phyloP scores from a whole-genome alignment of 805 yeast genomes.

The Starmerella potacharoeniae region DNA sequence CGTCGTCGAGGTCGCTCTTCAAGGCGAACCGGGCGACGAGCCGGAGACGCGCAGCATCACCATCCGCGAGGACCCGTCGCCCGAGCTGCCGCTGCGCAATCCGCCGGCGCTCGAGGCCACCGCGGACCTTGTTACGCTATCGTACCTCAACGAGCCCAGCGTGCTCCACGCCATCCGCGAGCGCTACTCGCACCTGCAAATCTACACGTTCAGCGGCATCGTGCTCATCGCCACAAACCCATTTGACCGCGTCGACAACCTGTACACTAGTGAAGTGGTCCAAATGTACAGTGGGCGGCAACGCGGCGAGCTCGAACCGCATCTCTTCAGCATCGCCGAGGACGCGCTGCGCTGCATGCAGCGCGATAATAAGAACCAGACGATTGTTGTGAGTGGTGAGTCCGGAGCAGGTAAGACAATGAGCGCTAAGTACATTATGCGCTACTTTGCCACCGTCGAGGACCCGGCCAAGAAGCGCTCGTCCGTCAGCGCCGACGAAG shows the following conservation, averaged over 20 bases:
- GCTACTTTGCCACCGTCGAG: constrained; percentile 93
- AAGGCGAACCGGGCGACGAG: constrained; percentile 20
- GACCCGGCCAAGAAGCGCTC: constrained; percentile 30
- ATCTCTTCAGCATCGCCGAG: constrained; percentile 92
- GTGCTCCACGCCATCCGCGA: constrained; percentile 86
- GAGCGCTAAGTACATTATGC: constrained; percentile 92
- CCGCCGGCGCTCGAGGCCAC: constrained; percentile 88
- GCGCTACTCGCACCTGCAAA: constrained; percentile 78
- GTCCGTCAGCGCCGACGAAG: constrained; percentile 28
- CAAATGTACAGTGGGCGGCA: constrained; percentile 89
- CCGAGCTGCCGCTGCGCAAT: constrained; percentile 66
- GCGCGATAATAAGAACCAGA: constrained; percentile 72
- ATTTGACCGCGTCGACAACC: constrained; percentile 80
- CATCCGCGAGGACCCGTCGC: constrained; percentile 38
- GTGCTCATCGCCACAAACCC: constrained; percentile 95
- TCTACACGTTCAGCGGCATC: constrained; percentile 93
- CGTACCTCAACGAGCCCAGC: constrained; percentile 92
- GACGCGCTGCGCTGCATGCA: constrained; percentile 95
- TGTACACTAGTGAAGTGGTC: constrained; percentile 83
- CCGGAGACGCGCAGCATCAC: constrained; percentile 15
- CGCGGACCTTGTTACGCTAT: constrained; percentile 84
- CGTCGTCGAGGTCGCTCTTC: constrained; percentile 42
- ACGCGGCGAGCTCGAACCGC: constrained; percentile 94
- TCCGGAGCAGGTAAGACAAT: constrained; percentile 99
- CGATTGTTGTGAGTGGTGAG: constrained; percentile 94